These are phyloP conservation scores for Vitis vinifera DNA, from an alignment of 164 flowering plant species.

Conservation along the genomic window DNA sequence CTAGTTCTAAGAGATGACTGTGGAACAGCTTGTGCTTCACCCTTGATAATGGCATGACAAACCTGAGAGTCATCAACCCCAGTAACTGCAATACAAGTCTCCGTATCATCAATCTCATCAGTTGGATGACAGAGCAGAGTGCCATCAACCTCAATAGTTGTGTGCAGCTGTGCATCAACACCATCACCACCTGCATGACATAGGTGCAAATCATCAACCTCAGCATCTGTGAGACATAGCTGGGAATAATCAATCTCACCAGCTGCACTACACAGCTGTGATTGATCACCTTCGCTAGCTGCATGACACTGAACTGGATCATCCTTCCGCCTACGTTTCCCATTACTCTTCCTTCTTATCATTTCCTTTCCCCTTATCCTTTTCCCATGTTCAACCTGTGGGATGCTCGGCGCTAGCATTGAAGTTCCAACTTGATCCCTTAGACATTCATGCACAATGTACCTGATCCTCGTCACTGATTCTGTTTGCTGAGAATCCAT, in stretches of 20 bases:
- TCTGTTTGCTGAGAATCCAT: conserved; percentile 59
- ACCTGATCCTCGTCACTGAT: conserved; percentile 51
- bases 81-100: not conserved
- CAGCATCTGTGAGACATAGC: conserved; percentile 9
- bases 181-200: conserved; percentile 18
- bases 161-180: conserved; percentile 9
- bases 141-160: conserved; percentile 3
- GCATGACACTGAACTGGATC: conserved; percentile 32
- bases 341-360: conserved; percentile 49
- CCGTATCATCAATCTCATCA: not conserved
- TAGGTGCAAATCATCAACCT: conserved; percentile 8
- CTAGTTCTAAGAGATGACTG: conserved; percentile 27
- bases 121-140: conserved; percentile 1
- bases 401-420: conserved; percentile 12
- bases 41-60: not conserved
- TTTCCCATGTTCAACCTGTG: conserved; percentile 38
- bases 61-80: not conserved
- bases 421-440: conserved; percentile 55
- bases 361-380: conserved; percentile 60
- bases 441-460: conserved; percentile 60
- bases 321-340: conserved; percentile 52
- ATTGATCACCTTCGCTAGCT: conserved; percentile 34
- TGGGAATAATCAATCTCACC: too few relatives aligned
- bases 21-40: conserved; percentile 7
- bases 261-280: too few relatives aligned